Conservation (phyloP, 106 monocot genomes). For the Agapanthus africanus region DNA sequence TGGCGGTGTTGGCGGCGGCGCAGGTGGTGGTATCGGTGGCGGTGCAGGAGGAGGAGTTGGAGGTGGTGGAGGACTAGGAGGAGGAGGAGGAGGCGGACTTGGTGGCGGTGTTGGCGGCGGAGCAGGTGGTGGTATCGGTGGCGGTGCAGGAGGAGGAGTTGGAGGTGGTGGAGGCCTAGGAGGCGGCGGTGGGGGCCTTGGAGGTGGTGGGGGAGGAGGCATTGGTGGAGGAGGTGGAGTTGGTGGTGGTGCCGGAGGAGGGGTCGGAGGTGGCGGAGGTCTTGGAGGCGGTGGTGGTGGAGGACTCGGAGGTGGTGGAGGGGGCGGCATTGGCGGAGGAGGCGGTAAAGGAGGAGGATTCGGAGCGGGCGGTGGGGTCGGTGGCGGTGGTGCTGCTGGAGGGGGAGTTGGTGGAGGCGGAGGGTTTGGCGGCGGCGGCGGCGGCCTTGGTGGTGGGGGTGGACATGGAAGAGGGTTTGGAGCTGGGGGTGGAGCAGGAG, state of each 20-base stretch:
- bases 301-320: background rate
- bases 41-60: background rate
- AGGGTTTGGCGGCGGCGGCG: background rate
- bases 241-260: too few relatives aligned
- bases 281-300: background rate
- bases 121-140: background rate
- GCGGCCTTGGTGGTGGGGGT: background rate
- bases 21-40: background rate
- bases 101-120: background rate
- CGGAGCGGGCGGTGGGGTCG: conserved; percentile 2
- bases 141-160: background rate
- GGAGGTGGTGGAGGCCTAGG: background rate
- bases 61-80: background rate
- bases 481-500: background rate
- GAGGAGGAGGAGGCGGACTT: background rate
- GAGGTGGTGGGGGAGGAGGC: background rate
- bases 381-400: background rate
- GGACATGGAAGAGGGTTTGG: background rate
- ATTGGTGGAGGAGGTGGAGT: too few relatives aligned
- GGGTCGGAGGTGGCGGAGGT: background rate
- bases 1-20: background rate
- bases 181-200: background rate
- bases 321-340: too few relatives aligned
- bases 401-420: background rate
- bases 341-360: background rate